Base-by-base conservation (phyloP, 495 filamentous ascomycete species). In the Aspergillus leporis region DNA sequence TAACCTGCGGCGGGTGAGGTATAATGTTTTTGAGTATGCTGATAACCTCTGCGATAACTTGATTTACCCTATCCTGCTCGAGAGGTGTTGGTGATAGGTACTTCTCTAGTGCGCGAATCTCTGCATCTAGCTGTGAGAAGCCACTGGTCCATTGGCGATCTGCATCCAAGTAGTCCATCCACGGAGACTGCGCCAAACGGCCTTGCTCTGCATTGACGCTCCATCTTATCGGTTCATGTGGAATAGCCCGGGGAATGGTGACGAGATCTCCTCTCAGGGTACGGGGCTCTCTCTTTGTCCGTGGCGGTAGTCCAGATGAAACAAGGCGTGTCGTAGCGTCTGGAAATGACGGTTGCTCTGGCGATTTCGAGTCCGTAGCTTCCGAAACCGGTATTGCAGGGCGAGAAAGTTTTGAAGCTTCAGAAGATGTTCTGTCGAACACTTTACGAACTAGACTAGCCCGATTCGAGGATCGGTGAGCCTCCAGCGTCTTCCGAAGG, bases 381-480 rank as follows among this genome's bases (percentile, higher is more conserved):
- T 43, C 30, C n/a, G 54, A 63, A 6, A 62, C 28, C 3, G 64
- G 49, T 21, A 51, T 45, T 22, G 53, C 40, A 28, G 58, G 56
- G 12, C 55, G 52, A 32, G 56, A 57, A 32, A 61, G 18, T 22
- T 45, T 18, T 28, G 25, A 6, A 28, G 25, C 25, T 25, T 49
- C 25, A 4, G 34, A 22, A 13, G 36, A 32, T 53, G 50, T 22
- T 19, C 41, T 45, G n/a, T 3, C 31, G 14, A 55, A 9, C 4
- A 71, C 45, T 57, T 75, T 78, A 38, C 79, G 78, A 31, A 83
- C 70, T 28, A 80, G 50, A 18, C 72, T 62, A 23, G 71, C 70
- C 52, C 77, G 73, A 61, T 85, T 85, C 13, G 69, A 64, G 8
- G 62, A 63, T 38, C 81, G 80, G 62, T 85, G 82, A 21, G 80